Base-by-base conservation (phyloP, 139 green algal species). In the Chlamydomonas eustigma region DNA sequence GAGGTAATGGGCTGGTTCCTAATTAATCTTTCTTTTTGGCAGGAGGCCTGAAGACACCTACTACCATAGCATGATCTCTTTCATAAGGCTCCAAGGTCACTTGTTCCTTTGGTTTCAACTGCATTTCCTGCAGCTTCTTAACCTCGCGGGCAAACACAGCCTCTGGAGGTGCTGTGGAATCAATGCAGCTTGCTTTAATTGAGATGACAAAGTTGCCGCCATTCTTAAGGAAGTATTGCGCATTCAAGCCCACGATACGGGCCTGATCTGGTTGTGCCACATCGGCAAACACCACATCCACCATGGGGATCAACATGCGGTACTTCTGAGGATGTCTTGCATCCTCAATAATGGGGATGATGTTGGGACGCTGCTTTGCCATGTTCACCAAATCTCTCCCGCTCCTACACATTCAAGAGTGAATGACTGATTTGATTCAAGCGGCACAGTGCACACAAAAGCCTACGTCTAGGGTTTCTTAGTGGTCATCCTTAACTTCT, bases 311-410 rank as follows among this genome's bases (percentile, higher is more conserved):
- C 58, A 99, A 91, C 96, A 99, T 99, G 82, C 96, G 90, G 89
- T 99, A 99, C 87, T 97, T 97, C 71, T 93, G 84, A 0, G 96
- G 96, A 86, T 99, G 94, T 30, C 96, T 88, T 0, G 96, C 96
- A 71, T 99, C 95, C 88, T 99, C 96, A 75, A 99, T 99, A 87
- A 99, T 99, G 71, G 96, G 96, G 75, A 99, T 94, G 22, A 99
- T 84, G 88, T 99, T 99, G 34, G 96, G 96, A 36, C 96, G 88
- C 90, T 99, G 97, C 92, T 99, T 99, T 39, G 96, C 96, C 96
- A 99, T 99, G 93, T 99, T 99, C 24, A 78, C 76, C 33, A 99
- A 85, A 83, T 99, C 96, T 75, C 96, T 88, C 2, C 96, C 96
- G 72, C 78, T 81, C 58, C 70, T 75, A 38, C 66, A 25, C 44